These are phyloP conservation scores for Penicillium odoratum DNA, from an alignment of 495 filamentous ascomycete genomes.

Conservation along the genomic window DNA sequence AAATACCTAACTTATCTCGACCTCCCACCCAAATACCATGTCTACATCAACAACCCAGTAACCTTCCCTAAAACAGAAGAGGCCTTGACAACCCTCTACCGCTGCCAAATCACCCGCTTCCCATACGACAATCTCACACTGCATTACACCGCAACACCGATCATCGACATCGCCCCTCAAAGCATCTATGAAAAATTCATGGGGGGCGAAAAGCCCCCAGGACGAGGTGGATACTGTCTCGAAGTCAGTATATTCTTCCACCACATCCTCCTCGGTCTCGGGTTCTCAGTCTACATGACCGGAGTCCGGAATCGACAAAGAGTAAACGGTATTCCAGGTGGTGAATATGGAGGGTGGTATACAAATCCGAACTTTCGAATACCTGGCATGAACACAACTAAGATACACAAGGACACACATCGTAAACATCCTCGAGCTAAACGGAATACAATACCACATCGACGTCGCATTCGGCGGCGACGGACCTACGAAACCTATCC, in stretches of 20 bases:
- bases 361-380: background rate
- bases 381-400: background rate
- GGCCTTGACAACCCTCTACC: slow-evolving; percentile 24
- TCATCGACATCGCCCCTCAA: slow-evolving; percentile 55
- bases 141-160: slow-evolving; percentile 54
- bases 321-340: slow-evolving; percentile 30
- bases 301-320: slow-evolving; percentile 43
- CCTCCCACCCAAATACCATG: slow-evolving; percentile 22
- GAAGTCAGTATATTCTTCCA: slow-evolving; percentile 70
- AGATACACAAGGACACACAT: slow-evolving; percentile 59
- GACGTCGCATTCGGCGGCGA: slow-evolving; percentile 74
- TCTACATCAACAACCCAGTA: slow-evolving; percentile 17
- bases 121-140: slow-evolving; percentile 70
- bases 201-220: slow-evolving; percentile 24
- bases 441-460: slow-evolving; percentile 52
- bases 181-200: slow-evolving; percentile 67
- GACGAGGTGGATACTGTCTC: slow-evolving; percentile 78
- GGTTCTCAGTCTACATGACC: slow-evolving; percentile 56
- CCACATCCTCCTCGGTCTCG: slow-evolving; percentile 60
- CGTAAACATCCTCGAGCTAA: slow-evolving; percentile 64
- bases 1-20: slow-evolving; percentile 26
- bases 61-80: slow-evolving; percentile 29
- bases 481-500: slow-evolving; percentile 57
- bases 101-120: slow-evolving; percentile 56
- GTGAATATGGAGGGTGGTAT: slow-evolving; percentile 46